These are phyloP conservation scores for Pyricularia pennisetigena DNA, from an alignment of 2,329 filamentous ascomycete genomes.

Conservation along the genomic window DNA sequence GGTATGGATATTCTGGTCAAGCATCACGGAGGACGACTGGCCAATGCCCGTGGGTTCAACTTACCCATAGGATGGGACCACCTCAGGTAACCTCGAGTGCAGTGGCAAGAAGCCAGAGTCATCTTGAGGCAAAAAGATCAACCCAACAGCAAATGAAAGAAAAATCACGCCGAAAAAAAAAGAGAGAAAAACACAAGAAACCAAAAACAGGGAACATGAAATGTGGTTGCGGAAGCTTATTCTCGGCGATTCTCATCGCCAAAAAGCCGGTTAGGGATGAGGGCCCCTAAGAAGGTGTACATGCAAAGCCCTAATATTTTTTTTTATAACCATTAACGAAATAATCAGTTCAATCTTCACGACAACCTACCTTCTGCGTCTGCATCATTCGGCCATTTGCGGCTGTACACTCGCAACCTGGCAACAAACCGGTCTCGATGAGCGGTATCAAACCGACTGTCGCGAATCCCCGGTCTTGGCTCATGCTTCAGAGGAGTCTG, in stretches of 20 bases:
- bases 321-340: not conserved
- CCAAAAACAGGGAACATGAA: conserved; percentile 2
- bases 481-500: not conserved
- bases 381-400: not conserved
- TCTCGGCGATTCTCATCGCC: not conserved
- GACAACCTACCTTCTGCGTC: not conserved
- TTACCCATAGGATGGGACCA: conserved; percentile 1
- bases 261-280: not conserved
- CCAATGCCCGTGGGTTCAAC: conserved; percentile 42
- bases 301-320: not conserved
- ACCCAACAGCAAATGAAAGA: not conserved
- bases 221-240: conserved; percentile 3
- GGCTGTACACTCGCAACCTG: not conserved
- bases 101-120: not conserved
- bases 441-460: not conserved
- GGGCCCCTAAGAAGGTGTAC: not conserved
- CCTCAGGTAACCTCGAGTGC: not conserved
- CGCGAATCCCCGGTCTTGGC: not conserved
- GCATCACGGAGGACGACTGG: conserved; percentile 99
- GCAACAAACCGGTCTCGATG: not conserved
- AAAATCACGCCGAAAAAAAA: not conserved
- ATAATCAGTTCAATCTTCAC: not conserved
- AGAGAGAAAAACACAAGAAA: not conserved
- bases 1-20: conserved; percentile 96
- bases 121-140: not conserved